A percentile compares a stretch with the other conserved stretches of the same genome.
Conservation (phyloP, 495 filamentous ascomycete species). For the Melanomma pulvis-pyrius region DNA sequence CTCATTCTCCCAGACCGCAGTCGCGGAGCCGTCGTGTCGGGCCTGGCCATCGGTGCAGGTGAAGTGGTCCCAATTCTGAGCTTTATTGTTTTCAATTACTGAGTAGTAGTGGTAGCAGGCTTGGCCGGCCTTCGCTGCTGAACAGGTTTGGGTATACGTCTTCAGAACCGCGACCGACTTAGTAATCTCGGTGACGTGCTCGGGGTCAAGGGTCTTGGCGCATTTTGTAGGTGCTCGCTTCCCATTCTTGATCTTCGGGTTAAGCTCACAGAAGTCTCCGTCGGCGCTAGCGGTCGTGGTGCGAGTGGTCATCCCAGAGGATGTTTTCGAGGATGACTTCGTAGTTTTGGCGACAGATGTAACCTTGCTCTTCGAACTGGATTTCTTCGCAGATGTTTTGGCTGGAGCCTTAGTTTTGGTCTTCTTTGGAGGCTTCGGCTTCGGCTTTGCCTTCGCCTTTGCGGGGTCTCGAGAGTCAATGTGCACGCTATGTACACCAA, state of each 20-base stretch:
- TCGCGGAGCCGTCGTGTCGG: not conserved
- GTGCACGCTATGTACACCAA: not conserved
- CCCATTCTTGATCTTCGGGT: not conserved
- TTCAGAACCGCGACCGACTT: not conserved
- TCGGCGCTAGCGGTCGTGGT: not conserved
- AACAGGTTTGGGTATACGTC: not conserved
- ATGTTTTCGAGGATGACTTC: not conserved
- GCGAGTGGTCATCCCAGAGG: not conserved
- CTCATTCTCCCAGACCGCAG: not conserved
- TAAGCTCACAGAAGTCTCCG: not conserved
- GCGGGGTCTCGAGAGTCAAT: not conserved
- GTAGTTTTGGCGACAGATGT: not conserved
- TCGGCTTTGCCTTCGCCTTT: not conserved
- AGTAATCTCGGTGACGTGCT: constrained; percentile 1
- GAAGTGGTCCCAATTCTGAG: not conserved
- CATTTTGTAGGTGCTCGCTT: not conserved
- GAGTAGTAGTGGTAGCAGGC: constrained; percentile 16
- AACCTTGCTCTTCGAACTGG: not conserved
- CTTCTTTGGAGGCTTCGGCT: not conserved
- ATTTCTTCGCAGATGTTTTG: not conserved
- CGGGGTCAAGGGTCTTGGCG: not conserved
- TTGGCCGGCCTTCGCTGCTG: not conserved
- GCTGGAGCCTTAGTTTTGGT: not conserved
- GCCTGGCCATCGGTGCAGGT: not conserved
- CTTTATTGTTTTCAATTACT: not conserved